phyloP scores from a whole-genome alignment of 2,329 filamentous ascomycete genomes.

The Teratosphaeria epicoccoides region DNA sequence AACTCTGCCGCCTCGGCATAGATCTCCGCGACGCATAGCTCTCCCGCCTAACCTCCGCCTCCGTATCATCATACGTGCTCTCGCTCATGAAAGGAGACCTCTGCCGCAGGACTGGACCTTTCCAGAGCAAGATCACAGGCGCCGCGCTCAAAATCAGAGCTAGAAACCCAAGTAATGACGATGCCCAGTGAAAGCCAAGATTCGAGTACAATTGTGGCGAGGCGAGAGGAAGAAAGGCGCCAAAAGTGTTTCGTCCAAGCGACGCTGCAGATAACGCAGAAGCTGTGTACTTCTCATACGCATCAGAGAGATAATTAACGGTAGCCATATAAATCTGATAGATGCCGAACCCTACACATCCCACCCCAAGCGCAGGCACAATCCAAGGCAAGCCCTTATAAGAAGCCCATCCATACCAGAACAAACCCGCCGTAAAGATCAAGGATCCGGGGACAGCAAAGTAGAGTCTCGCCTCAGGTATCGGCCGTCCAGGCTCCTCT shows the following conservation, averaged over 20 bases:
- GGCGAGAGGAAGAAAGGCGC: conserved; percentile 37
- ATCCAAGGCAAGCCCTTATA: conserved; percentile 32
- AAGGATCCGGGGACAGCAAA: conserved; percentile 32
- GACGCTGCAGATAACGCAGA: conserved; percentile 35
- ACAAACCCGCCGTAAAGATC: conserved; percentile 35
- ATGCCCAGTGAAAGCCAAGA: conserved; percentile 38
- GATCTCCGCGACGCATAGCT: conserved; percentile 6
- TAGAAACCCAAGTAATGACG: conserved; percentile 33
- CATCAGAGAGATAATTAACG: conserved; percentile 37
- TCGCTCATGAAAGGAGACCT: conserved; percentile 22
- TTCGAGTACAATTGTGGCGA: conserved; percentile 34
- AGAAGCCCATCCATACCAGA: conserved; percentile 42
- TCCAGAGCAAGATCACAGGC: conserved; percentile 30
- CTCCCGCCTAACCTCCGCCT: conserved; percentile 11
- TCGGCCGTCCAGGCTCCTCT: conserved; percentile 16
- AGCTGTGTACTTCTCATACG: conserved; percentile 38
- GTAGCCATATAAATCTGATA: conserved; percentile 42
- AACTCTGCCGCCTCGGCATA: conserved; percentile 3
- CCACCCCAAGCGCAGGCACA: conserved; percentile 38
- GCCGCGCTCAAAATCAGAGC: conserved; percentile 24
- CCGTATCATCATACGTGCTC: conserved; percentile 17
- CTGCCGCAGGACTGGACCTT: conserved; percentile 18
- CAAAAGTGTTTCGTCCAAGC: conserved; percentile 36
- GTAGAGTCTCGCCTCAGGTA: conserved; percentile 34
- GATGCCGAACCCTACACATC: conserved; percentile 42